Base-by-base conservation (phyloP, 768 basidiomycete species). In the Phanerochaete sordida region DNA sequence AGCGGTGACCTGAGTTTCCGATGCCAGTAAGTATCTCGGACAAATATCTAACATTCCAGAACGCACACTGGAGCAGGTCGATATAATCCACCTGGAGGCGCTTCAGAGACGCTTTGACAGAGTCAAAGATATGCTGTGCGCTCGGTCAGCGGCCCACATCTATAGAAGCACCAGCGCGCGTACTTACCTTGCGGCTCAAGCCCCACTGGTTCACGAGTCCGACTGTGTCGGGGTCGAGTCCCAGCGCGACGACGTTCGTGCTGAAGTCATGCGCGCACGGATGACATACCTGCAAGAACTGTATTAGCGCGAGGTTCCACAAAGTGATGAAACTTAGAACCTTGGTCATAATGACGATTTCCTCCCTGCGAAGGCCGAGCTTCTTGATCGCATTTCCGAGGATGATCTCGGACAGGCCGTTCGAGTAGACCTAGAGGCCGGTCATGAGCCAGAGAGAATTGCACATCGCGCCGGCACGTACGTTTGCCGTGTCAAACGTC, bases 51-150 rank as follows among this genome's bases (percentile, higher is more conserved):
- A n/a, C n/a, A n/a, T n/a, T n/a, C n/a, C n/a, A n/a, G n/a, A n/a
- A n/a, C n/a, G n/a, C n/a, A n/a, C 87, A 88, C 74, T 91, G 90
- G 7, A 91, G 72, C 1, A 91, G 72, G 66, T 92, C 91, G 65
- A 93, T 78, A 62, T 91, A 90, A 55, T 92, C 90, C 27, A 90
- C 70, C 48, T 90, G 86, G 2, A 93, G 77, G 19, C 90, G 79
- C 67, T 87, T 72, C 60, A 92, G 70, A 47, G 83, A 84, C 16
- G 75, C 73, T 65, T 86, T 84, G 35, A 88, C 81, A 0, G 83
- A 75, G 33, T 86, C 87, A 64, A 93, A 92, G 39, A 92, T 90
- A 65, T 86, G 84, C 84, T 91, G 49, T 2, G 12, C n/a, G 48
- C 35, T 60, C 52, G 61, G 1, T n/a, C n/a, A n/a, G n/a, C n/a